These are phyloP conservation scores for Eucalyptus curtisii DNA, from an alignment of 345 rosid species.

Conservation along the genomic window DNA sequence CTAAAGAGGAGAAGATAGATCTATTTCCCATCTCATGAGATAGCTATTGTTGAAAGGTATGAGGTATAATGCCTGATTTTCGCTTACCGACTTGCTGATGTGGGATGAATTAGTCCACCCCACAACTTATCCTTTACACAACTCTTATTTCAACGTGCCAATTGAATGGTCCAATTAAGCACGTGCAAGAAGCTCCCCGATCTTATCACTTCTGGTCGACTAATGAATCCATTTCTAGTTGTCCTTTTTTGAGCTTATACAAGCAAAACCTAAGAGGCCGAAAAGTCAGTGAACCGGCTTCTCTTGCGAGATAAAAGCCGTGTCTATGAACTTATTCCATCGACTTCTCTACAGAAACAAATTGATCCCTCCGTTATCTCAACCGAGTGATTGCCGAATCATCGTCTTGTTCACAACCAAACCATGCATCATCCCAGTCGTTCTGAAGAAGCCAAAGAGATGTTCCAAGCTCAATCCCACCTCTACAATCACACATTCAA, in stretches of 20 bases:
- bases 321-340: not conserved
- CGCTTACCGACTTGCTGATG: not conserved
- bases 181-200: not conserved
- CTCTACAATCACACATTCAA: conserved; percentile 14
- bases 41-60: not conserved
- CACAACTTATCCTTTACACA: not conserved
- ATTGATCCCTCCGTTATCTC: not conserved
- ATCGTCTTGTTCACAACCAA: not conserved
- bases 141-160: not conserved
- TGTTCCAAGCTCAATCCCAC: conserved; percentile 25
- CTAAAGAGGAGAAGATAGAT: not conserved
- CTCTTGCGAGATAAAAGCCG: not conserved
- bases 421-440: not conserved
- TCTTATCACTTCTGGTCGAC: not conserved
- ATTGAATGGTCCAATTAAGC: not conserved
- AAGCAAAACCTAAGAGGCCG: not conserved
- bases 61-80: not conserved
- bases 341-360: not conserved
- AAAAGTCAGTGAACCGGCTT: not conserved
- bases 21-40: not conserved
- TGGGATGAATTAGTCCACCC: not conserved
- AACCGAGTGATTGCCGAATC: not conserved
- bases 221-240: not conserved
- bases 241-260: not conserved
- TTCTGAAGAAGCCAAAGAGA: not conserved